Evolutionary conservation across 2,329 filamentous ascomycete genomes (phyloP).

Genomic region (Claviceps sp.): DNA sequence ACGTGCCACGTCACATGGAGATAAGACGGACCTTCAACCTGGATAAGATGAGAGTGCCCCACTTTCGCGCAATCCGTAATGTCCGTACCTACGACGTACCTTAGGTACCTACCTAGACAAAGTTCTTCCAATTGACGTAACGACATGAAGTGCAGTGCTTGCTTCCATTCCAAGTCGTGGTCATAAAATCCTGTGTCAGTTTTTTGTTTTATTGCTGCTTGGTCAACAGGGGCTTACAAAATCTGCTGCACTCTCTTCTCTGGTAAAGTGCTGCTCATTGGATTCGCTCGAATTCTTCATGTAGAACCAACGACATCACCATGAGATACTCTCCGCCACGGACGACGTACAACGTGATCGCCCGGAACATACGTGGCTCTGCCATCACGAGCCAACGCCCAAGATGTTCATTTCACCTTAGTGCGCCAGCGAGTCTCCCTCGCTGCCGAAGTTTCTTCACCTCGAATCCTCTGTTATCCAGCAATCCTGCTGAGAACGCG

Average conservation of each 20-base stretch:
- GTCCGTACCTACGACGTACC: too few relatives aligned
- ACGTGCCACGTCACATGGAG: neutral
- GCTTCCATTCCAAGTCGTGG: too few relatives aligned
- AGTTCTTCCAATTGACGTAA: too few relatives aligned
- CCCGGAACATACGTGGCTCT: slow-evolving; percentile 17
- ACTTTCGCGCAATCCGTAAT: too few relatives aligned
- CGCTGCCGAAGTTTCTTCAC: slow-evolving; percentile 52
- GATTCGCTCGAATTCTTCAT: slow-evolving; percentile 1
- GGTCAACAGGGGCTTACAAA: neutral
- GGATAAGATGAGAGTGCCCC: too few relatives aligned
- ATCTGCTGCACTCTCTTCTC: neutral
- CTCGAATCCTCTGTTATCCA: slow-evolving; percentile 42
- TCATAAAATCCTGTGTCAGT: neutral
- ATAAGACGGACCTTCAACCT: neutral
- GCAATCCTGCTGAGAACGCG: slow-evolving; percentile 12
- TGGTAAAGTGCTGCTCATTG: neutral
- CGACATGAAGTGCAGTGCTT: too few relatives aligned
- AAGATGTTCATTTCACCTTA: slow-evolving; percentile 32
- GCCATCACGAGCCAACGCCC: slow-evolving; percentile 14
- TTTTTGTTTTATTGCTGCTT: neutral
- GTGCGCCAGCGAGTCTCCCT: slow-evolving; percentile 28
- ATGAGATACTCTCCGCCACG: slow-evolving; percentile 22
- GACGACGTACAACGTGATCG: slow-evolving; percentile 17
- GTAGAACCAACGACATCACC: slow-evolving; percentile 12
- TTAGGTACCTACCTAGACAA: too few relatives aligned